Conservation (phyloP, 2,329 filamentous ascomycete genomes). For the Trichocomaceae sp. region DNA sequence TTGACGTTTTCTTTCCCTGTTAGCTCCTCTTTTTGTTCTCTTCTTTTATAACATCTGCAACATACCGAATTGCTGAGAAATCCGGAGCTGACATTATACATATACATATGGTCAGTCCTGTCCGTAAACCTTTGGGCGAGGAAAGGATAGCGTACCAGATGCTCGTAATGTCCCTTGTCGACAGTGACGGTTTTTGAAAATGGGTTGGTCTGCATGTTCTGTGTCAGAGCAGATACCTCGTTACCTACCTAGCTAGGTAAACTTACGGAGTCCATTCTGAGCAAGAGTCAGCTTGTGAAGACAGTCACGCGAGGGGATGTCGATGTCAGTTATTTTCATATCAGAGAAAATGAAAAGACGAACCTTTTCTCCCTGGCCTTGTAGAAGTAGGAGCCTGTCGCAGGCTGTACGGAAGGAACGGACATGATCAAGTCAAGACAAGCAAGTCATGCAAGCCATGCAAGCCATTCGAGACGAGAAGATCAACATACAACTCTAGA, state of each 20-base stretch:
- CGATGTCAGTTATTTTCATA: too few species aligned
- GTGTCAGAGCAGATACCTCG: too few species aligned
- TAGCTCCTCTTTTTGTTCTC: too few species aligned
- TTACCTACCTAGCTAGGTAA: too few species aligned
- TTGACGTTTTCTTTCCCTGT: conserved; percentile 38
- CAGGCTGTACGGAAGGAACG: not conserved
- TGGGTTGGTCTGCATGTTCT: conserved; percentile 11
- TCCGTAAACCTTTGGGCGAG: too few species aligned
- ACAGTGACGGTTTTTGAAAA: conserved; percentile 45
- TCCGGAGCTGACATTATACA: conserved; percentile 18
- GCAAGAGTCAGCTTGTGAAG: not conserved
- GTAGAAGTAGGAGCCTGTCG: not conserved
- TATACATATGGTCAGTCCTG: not conserved
- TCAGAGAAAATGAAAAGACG: not conserved
- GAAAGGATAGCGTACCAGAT: conserved; percentile 42
- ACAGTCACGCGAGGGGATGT: too few species aligned
- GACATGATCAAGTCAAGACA: not conserved
- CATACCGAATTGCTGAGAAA: conserved; percentile 25
- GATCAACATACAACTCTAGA: not conserved
- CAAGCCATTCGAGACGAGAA: not conserved
- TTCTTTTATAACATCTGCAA: not conserved
- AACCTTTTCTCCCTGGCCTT: not conserved
- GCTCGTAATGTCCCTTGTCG: conserved; percentile 55
- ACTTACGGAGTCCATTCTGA: conserved; percentile 3
- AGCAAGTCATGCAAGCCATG: not conserved